Conservation (phyloP, 179 eudicot species). For the Beta macrorhiza region DNA sequence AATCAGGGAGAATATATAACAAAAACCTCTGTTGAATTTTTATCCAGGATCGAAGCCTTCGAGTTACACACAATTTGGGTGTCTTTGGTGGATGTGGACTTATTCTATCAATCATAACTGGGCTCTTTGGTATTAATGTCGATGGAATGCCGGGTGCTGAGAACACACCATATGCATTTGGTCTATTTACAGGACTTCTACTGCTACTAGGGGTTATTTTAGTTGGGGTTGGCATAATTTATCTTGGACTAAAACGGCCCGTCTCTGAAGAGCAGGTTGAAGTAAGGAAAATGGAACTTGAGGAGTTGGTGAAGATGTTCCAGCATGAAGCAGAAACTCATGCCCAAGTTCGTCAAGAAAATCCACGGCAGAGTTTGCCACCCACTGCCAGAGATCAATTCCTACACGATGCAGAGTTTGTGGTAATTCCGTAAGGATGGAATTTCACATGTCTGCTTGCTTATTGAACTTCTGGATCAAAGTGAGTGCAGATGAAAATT, state of each 20-base stretch:
- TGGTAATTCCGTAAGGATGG: slow-evolving; percentile 44
- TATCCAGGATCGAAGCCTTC: slow-evolving; percentile 81
- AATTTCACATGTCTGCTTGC: background rate
- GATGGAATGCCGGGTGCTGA: slow-evolving; percentile 85
- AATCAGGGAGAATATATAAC: background rate
- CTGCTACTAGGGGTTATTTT: slow-evolving; percentile 52
- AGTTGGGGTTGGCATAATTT: slow-evolving; percentile 64
- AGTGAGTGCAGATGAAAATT: background rate
- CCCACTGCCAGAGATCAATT: slow-evolving; percentile 46
- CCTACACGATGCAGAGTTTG: slow-evolving; percentile 52
- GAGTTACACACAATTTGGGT: slow-evolving; percentile 77
- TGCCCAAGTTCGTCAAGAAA: slow-evolving; percentile 69
- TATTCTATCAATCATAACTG: slow-evolving; percentile 76
- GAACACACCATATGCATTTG: slow-evolving; percentile 85
- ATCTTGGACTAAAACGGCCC: slow-evolving; percentile 77
- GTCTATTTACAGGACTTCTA: slow-evolving; percentile 64
- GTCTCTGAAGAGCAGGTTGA: slow-evolving; percentile 65
- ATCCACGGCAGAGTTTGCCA: slow-evolving; percentile 45
- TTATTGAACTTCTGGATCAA: background rate
- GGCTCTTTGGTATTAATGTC: slow-evolving; percentile 86
- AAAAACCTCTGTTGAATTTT: background rate
- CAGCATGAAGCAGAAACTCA: slow-evolving; percentile 96
- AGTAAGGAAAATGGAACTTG: slow-evolving; percentile 79
- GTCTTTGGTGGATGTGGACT: slow-evolving; percentile 96
- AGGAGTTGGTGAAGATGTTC: slow-evolving; percentile 79